These are phyloP conservation scores for Rhexocercosporidium sp. DNA, from an alignment of 2,329 filamentous ascomycete genomes.

Conservation along the genomic window DNA sequence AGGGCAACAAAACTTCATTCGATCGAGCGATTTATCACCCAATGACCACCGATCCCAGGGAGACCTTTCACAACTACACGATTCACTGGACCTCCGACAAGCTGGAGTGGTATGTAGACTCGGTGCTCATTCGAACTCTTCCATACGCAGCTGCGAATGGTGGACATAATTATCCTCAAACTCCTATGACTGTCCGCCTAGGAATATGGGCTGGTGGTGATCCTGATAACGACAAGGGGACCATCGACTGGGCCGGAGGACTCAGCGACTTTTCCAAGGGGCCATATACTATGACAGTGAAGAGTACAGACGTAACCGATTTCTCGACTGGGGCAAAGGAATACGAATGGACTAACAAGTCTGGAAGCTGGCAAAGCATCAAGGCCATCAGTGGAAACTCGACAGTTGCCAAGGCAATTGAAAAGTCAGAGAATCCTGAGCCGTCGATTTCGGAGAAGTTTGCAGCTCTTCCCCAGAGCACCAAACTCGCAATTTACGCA, in stretches of 20 bases:
- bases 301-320: constrained; percentile 62
- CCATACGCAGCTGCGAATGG: constrained; percentile 63
- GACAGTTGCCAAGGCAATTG: constrained; percentile 54
- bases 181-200: constrained; percentile 72
- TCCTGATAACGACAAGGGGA: constrained; percentile 57
- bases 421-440: constrained; percentile 37
- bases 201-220: constrained; percentile 72
- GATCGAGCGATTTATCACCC: constrained; percentile 68
- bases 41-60: constrained; percentile 59
- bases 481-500: constrained; percentile 60
- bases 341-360: constrained; percentile 67
- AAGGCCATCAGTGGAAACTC: constrained; percentile 64
- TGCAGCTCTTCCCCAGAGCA: constrained; percentile 52
- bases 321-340: constrained; percentile 61
- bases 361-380: constrained; percentile 69
- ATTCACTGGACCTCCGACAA: constrained; percentile 71
- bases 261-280: constrained; percentile 67
- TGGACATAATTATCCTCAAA: constrained; percentile 73
- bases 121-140: constrained; percentile 67
- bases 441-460: constrained; percentile 59
- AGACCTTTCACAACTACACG: constrained; percentile 73
- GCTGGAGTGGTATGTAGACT: constrained; percentile 74
- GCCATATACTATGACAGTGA: constrained; percentile 77
- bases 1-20: constrained; percentile 74
- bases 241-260: constrained; percentile 74